Evolutionary conservation across 2,329 filamentous ascomycete species (phyloP), one percentile per base, ranked within the genome.

Genomic region (Trichophyton mentagrophytes): DNA sequence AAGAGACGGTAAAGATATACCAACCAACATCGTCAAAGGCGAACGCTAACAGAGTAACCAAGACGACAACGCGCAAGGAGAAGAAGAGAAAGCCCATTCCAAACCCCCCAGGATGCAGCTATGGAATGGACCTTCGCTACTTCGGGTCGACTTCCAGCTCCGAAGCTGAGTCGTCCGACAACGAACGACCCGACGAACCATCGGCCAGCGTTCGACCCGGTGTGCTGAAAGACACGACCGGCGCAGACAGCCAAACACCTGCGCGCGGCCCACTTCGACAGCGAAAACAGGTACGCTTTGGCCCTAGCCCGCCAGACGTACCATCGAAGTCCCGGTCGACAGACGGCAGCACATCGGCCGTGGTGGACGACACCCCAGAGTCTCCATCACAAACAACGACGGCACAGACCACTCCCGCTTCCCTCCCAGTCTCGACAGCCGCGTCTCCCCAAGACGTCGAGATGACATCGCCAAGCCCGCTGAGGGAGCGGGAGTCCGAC

Each of bases 61-160:
- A 55, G 51, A 38, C 27, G 51, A 55, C 27, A n/a, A 53, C 17
- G 7, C 22, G 30, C 51, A 55, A 36, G 51, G 27, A 42, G 38
- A 38, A 60, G 20, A 36, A 22, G 40, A 57, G 44, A 27, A 44
- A 51, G 40, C 30, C 44, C 33, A 77, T 77, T 57, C 75, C 74
- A 3, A 76, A 76, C 60, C 75, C 75, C 7, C 61, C 66, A 13
- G 73, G 72, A 9, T 67, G 64, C 33, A 75, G 74, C 57, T 77
- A 75, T 66, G 74, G 75, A 9, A 64, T 77, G 66, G 66, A 75
- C 57, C 62, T 70, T 27, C 68, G 71, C 17, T 77, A 74, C 57
- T 76, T 76, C 62, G 66, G 61, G 44, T 70, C 71, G 59, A 68
- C 66, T 51, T 69, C 67, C 38, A 69, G 71, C 17, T 68, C 68